Conservation (phyloP, 164 flowering plant genomes). For the Kalanchoe fedtschenkoi region DNA sequence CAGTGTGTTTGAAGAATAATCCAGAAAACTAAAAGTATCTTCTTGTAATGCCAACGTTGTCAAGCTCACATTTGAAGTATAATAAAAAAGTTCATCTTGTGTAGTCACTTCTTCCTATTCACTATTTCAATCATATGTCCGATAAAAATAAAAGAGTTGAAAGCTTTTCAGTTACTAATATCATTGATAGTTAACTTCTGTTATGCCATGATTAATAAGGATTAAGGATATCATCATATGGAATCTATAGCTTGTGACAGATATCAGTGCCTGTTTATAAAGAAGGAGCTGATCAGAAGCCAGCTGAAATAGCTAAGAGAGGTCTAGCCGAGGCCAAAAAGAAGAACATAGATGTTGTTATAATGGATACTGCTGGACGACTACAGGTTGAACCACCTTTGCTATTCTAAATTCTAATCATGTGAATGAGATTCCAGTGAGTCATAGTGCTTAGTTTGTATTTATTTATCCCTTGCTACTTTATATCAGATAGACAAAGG, state of each 20-base stretch:
- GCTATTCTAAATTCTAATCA: neutral
- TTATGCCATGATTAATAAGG: neutral
- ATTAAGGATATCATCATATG: slow-evolving; percentile 20
- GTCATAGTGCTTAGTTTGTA: slow-evolving; percentile 5
- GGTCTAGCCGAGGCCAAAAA: slow-evolving; percentile 79
- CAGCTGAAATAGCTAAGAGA: slow-evolving; percentile 79
- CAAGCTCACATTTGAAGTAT: neutral
- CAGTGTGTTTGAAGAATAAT: neutral
- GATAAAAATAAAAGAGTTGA: neutral
- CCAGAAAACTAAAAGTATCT: neutral
- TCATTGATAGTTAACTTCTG: neutral
- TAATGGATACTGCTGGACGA: slow-evolving; percentile 97
- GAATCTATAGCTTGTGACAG: slow-evolving; percentile 40
- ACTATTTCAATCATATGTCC: no score
- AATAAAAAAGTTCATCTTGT: neutral
- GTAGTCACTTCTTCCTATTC: no score
- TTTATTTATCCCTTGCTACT: neutral
- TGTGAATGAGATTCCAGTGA: neutral
- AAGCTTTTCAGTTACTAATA: neutral
- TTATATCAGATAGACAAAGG: slow-evolving; percentile 69
- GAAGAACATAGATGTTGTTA: slow-evolving; percentile 76
- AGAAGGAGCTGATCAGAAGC: slow-evolving; percentile 79
- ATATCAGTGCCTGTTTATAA: slow-evolving; percentile 87
- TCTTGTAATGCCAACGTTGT: neutral
- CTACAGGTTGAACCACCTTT: slow-evolving; percentile 58